Evolutionary conservation across 2,329 filamentous ascomycete species (phyloP).

Genomic region (Graphium sp.): DNA sequence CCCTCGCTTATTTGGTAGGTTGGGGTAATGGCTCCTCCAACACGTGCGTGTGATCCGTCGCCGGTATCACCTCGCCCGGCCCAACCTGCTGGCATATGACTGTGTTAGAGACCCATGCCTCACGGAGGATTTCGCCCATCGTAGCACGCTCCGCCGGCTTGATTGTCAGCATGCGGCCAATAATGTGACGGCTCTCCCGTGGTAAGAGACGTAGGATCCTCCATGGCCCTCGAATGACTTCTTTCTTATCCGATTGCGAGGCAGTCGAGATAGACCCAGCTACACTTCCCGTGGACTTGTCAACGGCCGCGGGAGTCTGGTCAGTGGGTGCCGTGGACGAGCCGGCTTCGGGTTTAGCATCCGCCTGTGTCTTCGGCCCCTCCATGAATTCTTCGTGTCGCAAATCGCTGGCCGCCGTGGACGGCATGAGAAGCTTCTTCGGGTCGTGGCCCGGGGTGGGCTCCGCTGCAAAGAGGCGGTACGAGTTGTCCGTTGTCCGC

Average conservation of each 20-base stretch:
- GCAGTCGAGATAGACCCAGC: too few species aligned
- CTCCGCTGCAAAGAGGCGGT: constrained; percentile 75
- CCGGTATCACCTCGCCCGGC: constrained; percentile 51
- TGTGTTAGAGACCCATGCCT: constrained; percentile 79
- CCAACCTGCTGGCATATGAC: constrained; percentile 69
- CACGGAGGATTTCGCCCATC: constrained; percentile 71
- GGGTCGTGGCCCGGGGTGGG: constrained; percentile 60
- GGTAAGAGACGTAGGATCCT: constrained; percentile 74
- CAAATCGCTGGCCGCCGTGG: constrained; percentile 25
- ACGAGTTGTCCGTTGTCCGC: constrained; percentile 81
- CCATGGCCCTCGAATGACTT: constrained; percentile 86
- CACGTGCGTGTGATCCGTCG: constrained; percentile 67
- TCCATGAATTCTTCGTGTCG: constrained; percentile 3
- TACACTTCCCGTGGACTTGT: too few species aligned
- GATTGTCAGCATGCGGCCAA: constrained; percentile 83
- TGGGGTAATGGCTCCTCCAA: constrained; percentile 52
- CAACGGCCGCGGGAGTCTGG: constrained; percentile 5
- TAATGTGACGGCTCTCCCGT: constrained; percentile 75
- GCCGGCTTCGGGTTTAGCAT: constrained; percentile 4
- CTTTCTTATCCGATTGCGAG: constrained; percentile 45
- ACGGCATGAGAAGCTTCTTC: constrained; percentile 28
- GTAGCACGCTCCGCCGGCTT: constrained; percentile 69
- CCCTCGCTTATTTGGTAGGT: too few species aligned
- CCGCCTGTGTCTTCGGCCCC: constrained; percentile 2
- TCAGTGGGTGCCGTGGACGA: constrained; percentile 3